Evolutionary conservation across 208 protist species (phyloP), one percentile per base, ranked within the genome.

Genomic region (Phytomonas sp.): DNA sequence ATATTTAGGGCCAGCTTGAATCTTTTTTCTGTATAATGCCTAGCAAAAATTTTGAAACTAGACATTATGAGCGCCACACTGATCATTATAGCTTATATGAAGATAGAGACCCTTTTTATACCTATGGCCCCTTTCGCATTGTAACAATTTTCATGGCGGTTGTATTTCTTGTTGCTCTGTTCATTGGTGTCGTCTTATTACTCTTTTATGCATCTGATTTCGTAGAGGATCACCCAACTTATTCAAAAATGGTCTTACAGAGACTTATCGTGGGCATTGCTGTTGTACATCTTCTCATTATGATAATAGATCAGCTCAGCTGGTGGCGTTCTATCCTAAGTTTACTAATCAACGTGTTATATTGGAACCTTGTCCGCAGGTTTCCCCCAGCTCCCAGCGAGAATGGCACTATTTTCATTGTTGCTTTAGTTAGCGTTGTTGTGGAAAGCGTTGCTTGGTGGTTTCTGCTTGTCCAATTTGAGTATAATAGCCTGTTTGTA

Each of bases 361-460:
- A 83, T 53, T 43, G 85, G 7, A 72, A 75, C 3, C 67, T 89
- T 28, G 56, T 90, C 59, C 56, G 67, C 15, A 65, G 7, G 17
- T 90, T 93, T 31, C 82, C 87, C 9, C 84, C 75, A 43, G 53
- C 87, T 4, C 66, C 74, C 15, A n/a, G 20, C 15, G 9, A 80
- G 17, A 75, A 20, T n/a, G 53, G 68, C 43, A 80, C 77, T 23
- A 68, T 85, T 4, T 66, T 83, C 28, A 37, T 84, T 30, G 15
- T 64, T 7, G 75, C 80, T 9, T 26, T 78, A 28, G 31, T 78
- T 4, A 37, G 60, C 1, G 56, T 79, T 13, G 6, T 85, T 15
- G 29, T 86, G 28, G 87, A 92, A 67, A 81, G 67, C 29, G 34
- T 79, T 5, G 60, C 75, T 53, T 92, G 87, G 82, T 87, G 82